Evolutionary conservation across 495 filamentous ascomycete genomes (phyloP).

Genomic region (Penicillium canariense): DNA sequence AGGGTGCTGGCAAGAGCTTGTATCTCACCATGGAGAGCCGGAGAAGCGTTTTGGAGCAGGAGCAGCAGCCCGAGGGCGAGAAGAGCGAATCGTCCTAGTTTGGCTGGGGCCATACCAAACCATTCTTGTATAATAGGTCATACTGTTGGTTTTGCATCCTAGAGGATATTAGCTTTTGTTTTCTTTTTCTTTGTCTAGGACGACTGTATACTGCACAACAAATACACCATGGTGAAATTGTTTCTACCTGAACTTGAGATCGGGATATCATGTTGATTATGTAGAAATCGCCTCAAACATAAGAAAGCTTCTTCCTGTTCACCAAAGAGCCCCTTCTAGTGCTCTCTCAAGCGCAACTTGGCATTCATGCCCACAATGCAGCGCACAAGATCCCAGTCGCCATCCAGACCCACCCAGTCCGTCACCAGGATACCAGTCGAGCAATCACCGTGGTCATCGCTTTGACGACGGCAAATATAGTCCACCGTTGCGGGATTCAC

Average conservation of each 20-base stretch:
- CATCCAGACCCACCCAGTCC: conserved; percentile 86
- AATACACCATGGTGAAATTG: conserved; percentile 1
- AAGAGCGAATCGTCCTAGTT: conserved; percentile 39
- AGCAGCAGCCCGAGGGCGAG: conserved; percentile 43
- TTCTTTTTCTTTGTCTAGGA: conserved; percentile 16
- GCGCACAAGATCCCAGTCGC: conserved; percentile 91
- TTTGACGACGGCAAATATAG: conserved; percentile 70
- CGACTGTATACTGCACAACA: conserved; percentile 25
- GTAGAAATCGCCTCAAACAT: neutral
- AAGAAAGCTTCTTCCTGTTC: neutral
- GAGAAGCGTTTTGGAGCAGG: conserved; percentile 73
- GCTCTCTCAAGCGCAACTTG: conserved; percentile 56
- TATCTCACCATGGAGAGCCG: conserved; percentile 84
- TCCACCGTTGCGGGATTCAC: conserved; percentile 86
- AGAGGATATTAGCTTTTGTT: conserved; percentile 14
- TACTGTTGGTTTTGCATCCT: conserved; percentile 20
- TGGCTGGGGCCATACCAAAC: conserved; percentile 11
- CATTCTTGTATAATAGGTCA: conserved; percentile 43
- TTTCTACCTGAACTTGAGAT: neutral
- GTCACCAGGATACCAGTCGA: conserved; percentile 89
- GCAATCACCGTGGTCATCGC: conserved; percentile 63
- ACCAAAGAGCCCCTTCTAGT: conserved; percentile 8
- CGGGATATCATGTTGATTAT: neutral
- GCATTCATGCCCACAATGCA: conserved; percentile 91
- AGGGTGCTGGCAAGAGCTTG: conserved; percentile 72